These are phyloP conservation scores for Penicillium alfredii DNA, from an alignment of 495 filamentous ascomycete genomes.

Conservation along the genomic window DNA sequence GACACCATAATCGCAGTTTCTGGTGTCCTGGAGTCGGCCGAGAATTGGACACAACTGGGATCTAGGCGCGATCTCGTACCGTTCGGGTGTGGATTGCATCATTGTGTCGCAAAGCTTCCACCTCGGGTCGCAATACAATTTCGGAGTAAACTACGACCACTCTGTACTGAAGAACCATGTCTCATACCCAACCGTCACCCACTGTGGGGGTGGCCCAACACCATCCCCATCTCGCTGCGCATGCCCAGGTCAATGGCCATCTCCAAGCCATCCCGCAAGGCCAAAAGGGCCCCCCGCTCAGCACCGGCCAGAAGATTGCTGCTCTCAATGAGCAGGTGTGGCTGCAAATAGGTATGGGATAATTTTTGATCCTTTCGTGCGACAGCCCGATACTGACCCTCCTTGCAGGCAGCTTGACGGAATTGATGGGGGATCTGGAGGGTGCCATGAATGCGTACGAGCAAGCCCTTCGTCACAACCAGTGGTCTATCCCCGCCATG, in stretches of 20 bases:
- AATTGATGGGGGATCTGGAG: constrained; percentile 82
- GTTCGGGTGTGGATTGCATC: constrained; percentile 29
- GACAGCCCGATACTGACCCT: constrained; percentile 7
- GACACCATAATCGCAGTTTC: too few relatives aligned
- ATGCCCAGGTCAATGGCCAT: constrained; percentile 48
- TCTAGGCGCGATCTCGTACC: constrained; percentile 7
- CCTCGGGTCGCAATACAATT: constrained; percentile 15
- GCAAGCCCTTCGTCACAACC: constrained; percentile 78
- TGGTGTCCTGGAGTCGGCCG: too few relatives aligned
- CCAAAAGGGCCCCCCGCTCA: constrained; percentile 43
- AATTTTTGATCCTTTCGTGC: not conserved
- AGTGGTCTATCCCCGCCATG: constrained; percentile 88
- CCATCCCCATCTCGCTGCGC: constrained; percentile 44
- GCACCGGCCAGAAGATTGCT: constrained; percentile 55
- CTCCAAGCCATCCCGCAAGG: constrained; percentile 46
- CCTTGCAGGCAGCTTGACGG: constrained; percentile 67
- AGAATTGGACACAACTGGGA: constrained; percentile 1
- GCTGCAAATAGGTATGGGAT: constrained; percentile 77
- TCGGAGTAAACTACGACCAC: constrained; percentile 3
- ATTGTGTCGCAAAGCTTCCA: constrained; percentile 35
- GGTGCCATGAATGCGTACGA: constrained; percentile 86
- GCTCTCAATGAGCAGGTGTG: constrained; percentile 81
- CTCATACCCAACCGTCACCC: constrained; percentile 50
- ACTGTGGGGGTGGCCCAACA: constrained; percentile 44
- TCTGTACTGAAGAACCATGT: constrained; percentile 24